Conservation (phyloP, 345 rosid genomes). For the Gossypium australe region DNA sequence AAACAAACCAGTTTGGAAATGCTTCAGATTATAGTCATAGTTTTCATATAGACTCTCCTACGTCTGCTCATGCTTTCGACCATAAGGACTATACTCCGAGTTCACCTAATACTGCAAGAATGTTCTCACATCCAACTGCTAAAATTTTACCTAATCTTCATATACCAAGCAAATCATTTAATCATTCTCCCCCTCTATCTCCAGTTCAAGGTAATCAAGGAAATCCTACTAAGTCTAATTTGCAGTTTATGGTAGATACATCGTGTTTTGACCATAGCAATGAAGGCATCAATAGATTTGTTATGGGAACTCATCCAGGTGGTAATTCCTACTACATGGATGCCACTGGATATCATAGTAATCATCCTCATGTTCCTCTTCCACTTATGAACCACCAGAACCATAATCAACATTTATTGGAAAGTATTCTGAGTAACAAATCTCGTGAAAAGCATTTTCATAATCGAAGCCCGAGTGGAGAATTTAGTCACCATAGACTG, state of each 20-base stretch:
- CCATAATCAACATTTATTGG: slow-evolving; percentile 30
- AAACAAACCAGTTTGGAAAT: slow-evolving; percentile 40
- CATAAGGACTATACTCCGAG: slow-evolving; percentile 40
- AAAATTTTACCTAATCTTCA: slow-evolving; percentile 28
- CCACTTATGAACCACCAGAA: slow-evolving; percentile 30
- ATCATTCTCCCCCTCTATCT: slow-evolving; percentile 45
- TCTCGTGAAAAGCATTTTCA: slow-evolving; percentile 29
- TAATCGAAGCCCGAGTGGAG: slow-evolving; percentile 41
- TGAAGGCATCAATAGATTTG: slow-evolving; percentile 19
- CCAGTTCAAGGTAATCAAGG: slow-evolving; percentile 34
- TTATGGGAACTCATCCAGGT: slow-evolving; percentile 17
- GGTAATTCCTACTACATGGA: slow-evolving; percentile 31
- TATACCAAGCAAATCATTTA: slow-evolving; percentile 24
- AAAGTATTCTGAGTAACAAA: slow-evolving; percentile 25
- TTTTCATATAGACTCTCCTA: slow-evolving; percentile 42
- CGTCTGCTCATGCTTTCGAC: slow-evolving; percentile 37
- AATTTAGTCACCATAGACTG: slow-evolving; percentile 22
- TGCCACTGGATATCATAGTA: slow-evolving; percentile 30
- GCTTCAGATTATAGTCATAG: slow-evolving; percentile 45
- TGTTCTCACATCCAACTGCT: slow-evolving; percentile 29
- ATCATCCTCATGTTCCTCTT: slow-evolving; percentile 26
- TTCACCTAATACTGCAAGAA: slow-evolving; percentile 26
- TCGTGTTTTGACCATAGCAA: slow-evolving; percentile 17
- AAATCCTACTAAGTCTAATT: slow-evolving; percentile 21
- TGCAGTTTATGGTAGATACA: slow-evolving; percentile 17